Conservation (phyloP, 768 basidiomycete species). For the Termitomyces sp. region DNA sequence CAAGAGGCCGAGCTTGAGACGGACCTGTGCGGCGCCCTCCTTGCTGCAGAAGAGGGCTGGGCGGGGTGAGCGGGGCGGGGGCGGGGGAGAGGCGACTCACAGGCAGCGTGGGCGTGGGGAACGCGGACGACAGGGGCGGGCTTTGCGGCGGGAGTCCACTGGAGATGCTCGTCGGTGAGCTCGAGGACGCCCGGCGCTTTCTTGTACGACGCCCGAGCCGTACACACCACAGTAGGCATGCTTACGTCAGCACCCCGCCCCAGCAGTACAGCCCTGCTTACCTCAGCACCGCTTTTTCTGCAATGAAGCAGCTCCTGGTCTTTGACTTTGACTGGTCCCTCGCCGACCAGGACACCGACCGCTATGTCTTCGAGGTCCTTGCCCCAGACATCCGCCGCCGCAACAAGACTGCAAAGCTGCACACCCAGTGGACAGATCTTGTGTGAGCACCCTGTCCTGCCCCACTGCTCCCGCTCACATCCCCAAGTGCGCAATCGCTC, state of each 20-base stretch:
- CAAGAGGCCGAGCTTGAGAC: slow-evolving; percentile 67
- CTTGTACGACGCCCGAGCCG: slow-evolving; percentile 81
- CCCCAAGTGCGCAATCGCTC: slow-evolving; percentile 58
- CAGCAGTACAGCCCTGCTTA: too few species aligned
- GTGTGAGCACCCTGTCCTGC: slow-evolving; percentile 52
- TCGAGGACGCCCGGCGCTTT: slow-evolving; percentile 72
- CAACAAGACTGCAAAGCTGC: slow-evolving; percentile 60
- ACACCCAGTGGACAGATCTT: slow-evolving; percentile 89
- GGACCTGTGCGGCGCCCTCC: slow-evolving; percentile 73
- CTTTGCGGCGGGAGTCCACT: slow-evolving; percentile 78
- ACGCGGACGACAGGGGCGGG: slow-evolving; percentile 60
- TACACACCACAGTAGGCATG: slow-evolving; percentile 66
- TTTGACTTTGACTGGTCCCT: slow-evolving; percentile 99
- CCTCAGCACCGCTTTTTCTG: too few species aligned
- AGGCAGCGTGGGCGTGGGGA: slow-evolving; percentile 51
- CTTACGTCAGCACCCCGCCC: slow-evolving; percentile 20
- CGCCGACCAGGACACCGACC: slow-evolving; percentile 94
- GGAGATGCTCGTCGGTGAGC: slow-evolving; percentile 66
- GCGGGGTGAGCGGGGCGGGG: slow-evolving; percentile 11
- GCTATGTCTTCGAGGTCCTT: slow-evolving; percentile 88
- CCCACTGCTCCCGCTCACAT: not conserved
- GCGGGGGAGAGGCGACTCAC: slow-evolving; percentile 36
- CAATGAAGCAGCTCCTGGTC: slow-evolving; percentile 68
- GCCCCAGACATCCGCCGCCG: slow-evolving; percentile 80
- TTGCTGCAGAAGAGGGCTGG: slow-evolving; percentile 84